Base-by-base conservation (phyloP, 2,329 filamentous ascomycete genomes). In the Aulographum hederae region DNA sequence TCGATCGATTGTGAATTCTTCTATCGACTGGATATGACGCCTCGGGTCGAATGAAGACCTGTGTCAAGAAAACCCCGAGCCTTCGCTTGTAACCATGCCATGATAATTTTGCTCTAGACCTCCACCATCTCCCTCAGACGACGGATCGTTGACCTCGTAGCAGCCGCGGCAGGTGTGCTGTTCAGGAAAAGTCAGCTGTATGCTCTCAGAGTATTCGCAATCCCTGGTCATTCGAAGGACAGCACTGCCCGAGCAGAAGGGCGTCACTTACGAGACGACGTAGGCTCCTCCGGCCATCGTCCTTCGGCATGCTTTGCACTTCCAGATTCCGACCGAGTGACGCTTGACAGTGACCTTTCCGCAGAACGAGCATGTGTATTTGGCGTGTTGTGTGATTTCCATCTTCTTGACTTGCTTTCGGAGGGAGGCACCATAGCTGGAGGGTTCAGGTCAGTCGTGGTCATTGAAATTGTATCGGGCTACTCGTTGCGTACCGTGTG, bases 351-450 rank as follows among this genome's bases (percentile, higher is more conserved):
- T 79, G 59, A 74, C 77, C 78, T 95, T 95, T 57, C 86, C 86
- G 73, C 84, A 93, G 79, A 95, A 98, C 46, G 85, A 86, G 76
- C 86, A 95, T 57, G 76, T 75, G 62, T 94, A 95, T 61, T 78
- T 78, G 67, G 84, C 82, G 72, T 98, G 89, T 66, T 95, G 89
- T 54, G 81, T 80, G 62, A 95, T 80, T 78, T 95, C 89, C 78
- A 94, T 93, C 80, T 94, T 94, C 82, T 95, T 95, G 58, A 89
- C 78, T 62, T 84, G 85, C 75, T 95, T 95, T 67, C 85, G 82
- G 65, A 95, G 82, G 55, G 89, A 95, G 60, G 89, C 86, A 85
- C 86, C 89, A 66, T 92, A 92, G 73, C 82, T 86, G 49, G 31
- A 28, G 16, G 6, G 6, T 5, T 34, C 15, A 21, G 14, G 12